These are phyloP conservation scores for Fomitopsis betulina DNA, from an alignment of 1,284 basidiomycete genomes.

Conservation along the genomic window DNA sequence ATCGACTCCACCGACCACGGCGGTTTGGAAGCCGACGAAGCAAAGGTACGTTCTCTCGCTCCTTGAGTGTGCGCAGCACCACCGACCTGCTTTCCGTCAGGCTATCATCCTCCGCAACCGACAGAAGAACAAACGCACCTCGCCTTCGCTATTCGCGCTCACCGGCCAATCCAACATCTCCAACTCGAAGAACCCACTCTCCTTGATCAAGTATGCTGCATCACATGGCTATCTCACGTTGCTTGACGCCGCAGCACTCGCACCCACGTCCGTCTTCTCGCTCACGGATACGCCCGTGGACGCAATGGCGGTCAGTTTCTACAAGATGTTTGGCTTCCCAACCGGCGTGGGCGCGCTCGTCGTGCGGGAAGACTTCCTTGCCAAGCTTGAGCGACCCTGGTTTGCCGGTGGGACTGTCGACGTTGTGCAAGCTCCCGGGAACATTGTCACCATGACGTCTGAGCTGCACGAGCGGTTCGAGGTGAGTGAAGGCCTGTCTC, in stretches of 20 bases:
- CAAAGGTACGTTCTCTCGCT: constrained; percentile 52
- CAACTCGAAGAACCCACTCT: constrained; percentile 47
- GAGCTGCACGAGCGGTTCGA: constrained; percentile 71
- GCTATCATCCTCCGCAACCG: constrained; percentile 36
- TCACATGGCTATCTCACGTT: constrained; percentile 69
- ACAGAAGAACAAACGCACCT: constrained; percentile 31
- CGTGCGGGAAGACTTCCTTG: constrained; percentile 64
- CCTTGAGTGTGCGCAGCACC: neutral
- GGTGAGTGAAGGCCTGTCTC: constrained; percentile 36
- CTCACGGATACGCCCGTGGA: constrained; percentile 64
- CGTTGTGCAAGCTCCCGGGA: constrained; percentile 75
- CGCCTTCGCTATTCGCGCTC: constrained; percentile 62
- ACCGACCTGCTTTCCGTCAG: constrained; percentile 24
- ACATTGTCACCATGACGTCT: constrained; percentile 54
- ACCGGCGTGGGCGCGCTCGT: constrained; percentile 81
- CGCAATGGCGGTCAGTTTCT: constrained; percentile 80
- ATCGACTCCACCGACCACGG: constrained; percentile 60
- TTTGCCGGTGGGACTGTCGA: constrained; percentile 82
- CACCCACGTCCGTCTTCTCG: constrained; percentile 64
- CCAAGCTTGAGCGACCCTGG: constrained; percentile 65
- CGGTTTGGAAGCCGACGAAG: constrained; percentile 50
- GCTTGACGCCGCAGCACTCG: constrained; percentile 78
- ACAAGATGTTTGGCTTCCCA: constrained; percentile 88
- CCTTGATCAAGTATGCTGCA: constrained; percentile 49
- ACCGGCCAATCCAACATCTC: constrained; percentile 81